Evolutionary conservation across 306 rosid genomes (phyloP), one percentile per base, ranked within the genome.

Genomic region (Hippophae gyantsensis): DNA sequence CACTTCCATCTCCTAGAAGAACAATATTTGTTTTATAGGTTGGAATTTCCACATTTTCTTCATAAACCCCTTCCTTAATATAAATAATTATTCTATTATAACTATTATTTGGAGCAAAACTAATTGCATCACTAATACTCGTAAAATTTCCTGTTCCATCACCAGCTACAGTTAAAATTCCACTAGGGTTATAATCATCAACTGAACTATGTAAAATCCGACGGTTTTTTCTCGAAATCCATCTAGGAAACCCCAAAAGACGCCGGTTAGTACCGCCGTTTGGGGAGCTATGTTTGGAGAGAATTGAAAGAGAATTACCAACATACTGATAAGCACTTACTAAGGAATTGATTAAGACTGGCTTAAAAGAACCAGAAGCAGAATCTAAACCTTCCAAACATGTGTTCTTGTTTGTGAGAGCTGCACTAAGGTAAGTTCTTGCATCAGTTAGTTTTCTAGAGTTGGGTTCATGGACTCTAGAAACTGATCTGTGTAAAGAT

Each of bases 391-490:
- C 90, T 74, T 89, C 95, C 60, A 89, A 47, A 61, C 97, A 89
- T 7, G 97, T 89, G 83, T 83, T 72, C 72, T 85, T 85, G 85
- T 89, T 89, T 43, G 97, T 85, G 9, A 89, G 68, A 13, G 97
- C 82, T 61, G 95, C 97, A 69, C 97, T 89, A 7, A 88, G 90
- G 51, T 79, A 88, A 7, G 82, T 59, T 72, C 75, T 79, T 8
- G 96, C 86, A 69, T 82, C 82, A 11, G 52, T 68, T 7, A 82
- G 43, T 26, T 77, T 72, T 49, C 38, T 63, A 0, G 66, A 25
- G 14, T 69, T 46, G 9, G 61, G 9, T 6, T 73, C 59, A 9
- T 57, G 68, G 56, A 89, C 56, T n/a, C 62, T 56, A 10, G 90
- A 75, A 1, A 81, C 61, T 7, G 96, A 85, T 76, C 79, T 56